Percentiles rank a stretch among this genome's conserved stretches.
These are phyloP conservation scores for Ophiocordyceps australis DNA, from an alignment of 2,329 filamentous ascomycete species.

Conservation along the genomic window DNA sequence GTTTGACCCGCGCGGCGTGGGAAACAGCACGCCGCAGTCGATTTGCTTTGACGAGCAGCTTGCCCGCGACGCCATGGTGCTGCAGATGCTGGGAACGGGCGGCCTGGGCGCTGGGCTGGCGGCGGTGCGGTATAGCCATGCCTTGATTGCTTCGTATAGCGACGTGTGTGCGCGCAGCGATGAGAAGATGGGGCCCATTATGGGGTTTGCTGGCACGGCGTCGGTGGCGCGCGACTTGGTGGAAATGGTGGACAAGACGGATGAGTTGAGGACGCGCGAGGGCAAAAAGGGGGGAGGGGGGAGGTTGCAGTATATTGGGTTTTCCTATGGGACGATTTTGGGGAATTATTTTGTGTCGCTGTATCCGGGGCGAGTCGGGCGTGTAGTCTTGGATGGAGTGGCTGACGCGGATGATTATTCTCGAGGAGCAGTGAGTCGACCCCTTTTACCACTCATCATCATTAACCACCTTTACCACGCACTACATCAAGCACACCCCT, in stretches of 20 bases:
- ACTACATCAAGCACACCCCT: too few species aligned
- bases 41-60: slow-evolving; percentile 18
- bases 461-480: too few species aligned
- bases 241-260: slow-evolving; percentile 21
- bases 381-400: slow-evolving; percentile 22
- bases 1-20: slow-evolving; percentile 25
- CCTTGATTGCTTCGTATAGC: slow-evolving; percentile 9
- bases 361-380: slow-evolving; percentile 17
- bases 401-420: slow-evolving; percentile 17
- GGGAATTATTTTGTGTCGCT: slow-evolving; percentile 17
- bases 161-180: slow-evolving; percentile 10
- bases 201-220: slow-evolving; percentile 15
- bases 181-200: slow-evolving; percentile 6
- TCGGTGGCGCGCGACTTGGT: slow-evolving; percentile 24
- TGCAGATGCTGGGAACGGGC: slow-evolving; percentile 14
- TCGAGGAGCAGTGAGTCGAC: slow-evolving; percentile 9
- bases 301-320: slow-evolving; percentile 29
- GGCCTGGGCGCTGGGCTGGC: slow-evolving; percentile 4
- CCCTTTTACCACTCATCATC: too few species aligned
- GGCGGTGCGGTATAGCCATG: slow-evolving; percentile 9
- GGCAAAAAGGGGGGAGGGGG: too few species aligned
- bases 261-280: slow-evolving; percentile 16
- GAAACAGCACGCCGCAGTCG: slow-evolving; percentile 14
- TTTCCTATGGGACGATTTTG: slow-evolving; percentile 23
- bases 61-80: slow-evolving; percentile 9